Conservation (phyloP, 169 alveolate genomes). For the Cryptosporidium bovis region DNA sequence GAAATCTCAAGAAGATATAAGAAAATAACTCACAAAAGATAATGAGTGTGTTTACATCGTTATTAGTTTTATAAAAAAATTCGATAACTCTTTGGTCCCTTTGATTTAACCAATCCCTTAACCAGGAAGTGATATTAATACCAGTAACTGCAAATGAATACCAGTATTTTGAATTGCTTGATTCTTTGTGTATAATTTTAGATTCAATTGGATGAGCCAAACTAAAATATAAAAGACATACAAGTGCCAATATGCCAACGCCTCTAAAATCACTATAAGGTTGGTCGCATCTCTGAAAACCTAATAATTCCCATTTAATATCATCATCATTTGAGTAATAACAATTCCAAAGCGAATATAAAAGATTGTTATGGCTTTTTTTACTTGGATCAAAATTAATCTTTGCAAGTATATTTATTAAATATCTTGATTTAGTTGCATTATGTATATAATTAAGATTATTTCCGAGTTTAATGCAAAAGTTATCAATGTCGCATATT, state of each 20-base stretch:
- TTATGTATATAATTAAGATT: slow-evolving; percentile 64
- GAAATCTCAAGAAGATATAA: slow-evolving; percentile 72
- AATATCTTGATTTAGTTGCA: slow-evolving; percentile 74
- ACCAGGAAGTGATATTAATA: slow-evolving; percentile 79
- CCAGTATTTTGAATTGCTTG: slow-evolving; percentile 77
- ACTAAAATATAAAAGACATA: slow-evolving; percentile 79
- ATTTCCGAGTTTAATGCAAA: slow-evolving; percentile 20
- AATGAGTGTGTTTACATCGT: slow-evolving; percentile 45
- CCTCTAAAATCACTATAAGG: slow-evolving; percentile 82
- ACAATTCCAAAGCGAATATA: slow-evolving; percentile 52
- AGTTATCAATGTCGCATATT: slow-evolving; percentile 34
- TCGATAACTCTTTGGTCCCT: slow-evolving; percentile 57
- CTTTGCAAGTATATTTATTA: slow-evolving; percentile 58
- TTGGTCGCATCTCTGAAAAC: slow-evolving; percentile 82
- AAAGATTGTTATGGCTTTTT: slow-evolving; percentile 32
- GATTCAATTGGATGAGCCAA: slow-evolving; percentile 76
- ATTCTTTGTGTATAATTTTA: slow-evolving; percentile 75
- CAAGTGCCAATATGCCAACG: slow-evolving; percentile 80
- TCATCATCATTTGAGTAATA: slow-evolving; percentile 24
- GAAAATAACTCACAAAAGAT: slow-evolving; percentile 67
- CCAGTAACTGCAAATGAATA: slow-evolving; percentile 82
- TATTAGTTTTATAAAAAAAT: slow-evolving; percentile 31
- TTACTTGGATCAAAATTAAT: slow-evolving; percentile 40
- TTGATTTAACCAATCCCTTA: slow-evolving; percentile 76
- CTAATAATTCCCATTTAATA: slow-evolving; percentile 77